Percentiles rank a stretch among this genome's conserved stretches.
phyloP scores from a whole-genome alignment of 345 rosid species.

The Gossypium sturtianum region DNA sequence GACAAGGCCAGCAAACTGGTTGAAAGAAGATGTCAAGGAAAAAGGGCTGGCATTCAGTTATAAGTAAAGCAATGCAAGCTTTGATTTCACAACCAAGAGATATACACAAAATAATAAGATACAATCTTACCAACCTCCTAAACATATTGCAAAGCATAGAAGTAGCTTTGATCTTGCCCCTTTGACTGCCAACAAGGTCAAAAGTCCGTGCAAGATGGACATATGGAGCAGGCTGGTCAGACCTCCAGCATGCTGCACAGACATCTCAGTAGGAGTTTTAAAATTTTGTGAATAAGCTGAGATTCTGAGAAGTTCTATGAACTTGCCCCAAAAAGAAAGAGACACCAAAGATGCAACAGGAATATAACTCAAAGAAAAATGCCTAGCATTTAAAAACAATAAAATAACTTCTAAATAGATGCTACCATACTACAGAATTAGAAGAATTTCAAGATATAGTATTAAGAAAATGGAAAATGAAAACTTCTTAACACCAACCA shows the following conservation, averaged over 20 bases:
- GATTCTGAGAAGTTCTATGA: constrained; percentile 1
- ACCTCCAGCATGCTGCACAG: constrained; percentile 75
- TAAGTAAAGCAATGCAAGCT: not conserved
- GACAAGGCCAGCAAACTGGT: constrained; percentile 83
- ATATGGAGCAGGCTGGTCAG: constrained; percentile 75
- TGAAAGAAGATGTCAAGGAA: constrained; percentile 11
- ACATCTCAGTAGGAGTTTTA: constrained; percentile 14
- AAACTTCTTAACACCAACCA: constrained; percentile 41
- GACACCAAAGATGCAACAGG: not conserved
- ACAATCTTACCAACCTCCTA: constrained; percentile 54
- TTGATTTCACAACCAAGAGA: constrained; percentile 9
- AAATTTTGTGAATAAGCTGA: not conserved
- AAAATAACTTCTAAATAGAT: not conserved
- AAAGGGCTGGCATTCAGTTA: constrained; percentile 9
- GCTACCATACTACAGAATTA: not conserved
- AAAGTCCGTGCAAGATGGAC: constrained; percentile 82
- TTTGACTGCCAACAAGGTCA: constrained; percentile 75
- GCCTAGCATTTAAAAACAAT: not conserved
- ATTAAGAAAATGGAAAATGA: constrained; percentile 1
- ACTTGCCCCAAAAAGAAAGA: not conserved
- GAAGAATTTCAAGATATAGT: not conserved
- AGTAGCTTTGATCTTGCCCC: constrained; percentile 78
- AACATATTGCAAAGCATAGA: constrained; percentile 93
- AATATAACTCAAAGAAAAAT: not conserved
- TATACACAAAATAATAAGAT: not conserved